Conservation (phyloP, 768 basidiomycete species). For the Phanerochaete sordida region DNA sequence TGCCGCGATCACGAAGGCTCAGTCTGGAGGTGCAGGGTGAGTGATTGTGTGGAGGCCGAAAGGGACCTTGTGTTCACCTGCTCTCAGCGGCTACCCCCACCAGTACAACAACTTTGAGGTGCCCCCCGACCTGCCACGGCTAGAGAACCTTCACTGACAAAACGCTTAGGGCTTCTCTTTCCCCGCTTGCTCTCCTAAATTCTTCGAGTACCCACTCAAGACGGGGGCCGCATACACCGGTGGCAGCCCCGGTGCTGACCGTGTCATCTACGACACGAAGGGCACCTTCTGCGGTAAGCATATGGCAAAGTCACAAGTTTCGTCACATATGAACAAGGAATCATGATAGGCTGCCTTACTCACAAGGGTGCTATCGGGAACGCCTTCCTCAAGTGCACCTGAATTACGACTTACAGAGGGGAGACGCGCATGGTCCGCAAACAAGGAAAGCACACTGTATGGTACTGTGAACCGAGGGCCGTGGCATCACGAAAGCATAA, state of each 20-base stretch:
- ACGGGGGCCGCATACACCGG: slow-evolving; percentile 20
- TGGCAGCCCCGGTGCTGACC: slow-evolving; percentile 28
- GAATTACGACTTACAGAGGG: neutral
- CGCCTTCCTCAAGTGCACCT: slow-evolving; percentile 20
- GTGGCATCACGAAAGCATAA: neutral
- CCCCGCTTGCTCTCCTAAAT: slow-evolving; percentile 20
- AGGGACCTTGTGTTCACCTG: neutral
- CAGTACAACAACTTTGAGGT: slow-evolving; percentile 27
- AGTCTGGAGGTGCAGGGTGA: slow-evolving; percentile 20
- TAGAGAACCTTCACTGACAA: neutral
- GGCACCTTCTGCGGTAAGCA: slow-evolving; percentile 22
- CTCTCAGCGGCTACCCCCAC: slow-evolving; percentile 23
- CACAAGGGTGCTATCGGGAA: slow-evolving; percentile 19
- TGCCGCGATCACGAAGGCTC: slow-evolving; percentile 18
- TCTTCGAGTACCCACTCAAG: slow-evolving; percentile 24
- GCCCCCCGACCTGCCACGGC: neutral
- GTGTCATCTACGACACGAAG: slow-evolving; percentile 21
- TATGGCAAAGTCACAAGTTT: neutral
- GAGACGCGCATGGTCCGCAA: neutral
- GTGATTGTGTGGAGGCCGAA: neutral
- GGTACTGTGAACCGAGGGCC: neutral
- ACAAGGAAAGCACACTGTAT: neutral
- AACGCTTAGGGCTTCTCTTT: slow-evolving; percentile 18
- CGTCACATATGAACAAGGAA: too few relatives aligned
- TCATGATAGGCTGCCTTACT: slow-evolving; percentile 18